phyloP scores from a whole-genome alignment of 1,284 basidiomycete genomes.

The Pseudozyma hubeiensis region DNA sequence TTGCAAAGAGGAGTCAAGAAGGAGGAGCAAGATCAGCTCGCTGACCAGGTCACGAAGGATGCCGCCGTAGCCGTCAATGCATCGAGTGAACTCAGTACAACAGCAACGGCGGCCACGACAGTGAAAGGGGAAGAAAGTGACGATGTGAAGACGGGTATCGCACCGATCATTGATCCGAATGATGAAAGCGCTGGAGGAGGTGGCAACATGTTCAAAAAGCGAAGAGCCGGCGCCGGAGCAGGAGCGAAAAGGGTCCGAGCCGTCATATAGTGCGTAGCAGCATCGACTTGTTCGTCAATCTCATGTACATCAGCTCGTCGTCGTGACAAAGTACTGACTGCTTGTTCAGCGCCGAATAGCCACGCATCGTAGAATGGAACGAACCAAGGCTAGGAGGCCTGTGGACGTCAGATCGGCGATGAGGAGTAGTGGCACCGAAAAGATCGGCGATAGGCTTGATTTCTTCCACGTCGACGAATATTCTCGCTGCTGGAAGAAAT shows the following conservation, averaged over 20 bases:
- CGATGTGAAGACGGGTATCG: neutral
- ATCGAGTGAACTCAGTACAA: neutral
- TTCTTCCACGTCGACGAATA: too few species aligned
- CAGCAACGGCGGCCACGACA: neutral
- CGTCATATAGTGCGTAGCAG: conserved; percentile 20
- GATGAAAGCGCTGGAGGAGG: conserved; percentile 6
- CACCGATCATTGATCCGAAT: conserved; percentile 5
- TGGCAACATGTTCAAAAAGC: conserved; percentile 57
- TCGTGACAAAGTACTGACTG: too few species aligned
- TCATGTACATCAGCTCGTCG: too few species aligned
- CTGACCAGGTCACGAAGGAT: conserved; percentile 12
- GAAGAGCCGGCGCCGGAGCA: conserved; percentile 53
- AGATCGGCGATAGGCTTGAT: too few species aligned
- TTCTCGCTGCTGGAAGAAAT: too few species aligned
- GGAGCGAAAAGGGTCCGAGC: conserved; percentile 57
- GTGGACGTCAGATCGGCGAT: too few species aligned
- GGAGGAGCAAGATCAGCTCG: conserved; percentile 5
- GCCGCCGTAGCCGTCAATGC: neutral
- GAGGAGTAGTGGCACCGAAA: too few species aligned
- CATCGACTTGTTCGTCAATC: too few species aligned
- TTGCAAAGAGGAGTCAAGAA: conserved; percentile 11
- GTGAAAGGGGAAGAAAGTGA: conserved; percentile 2
- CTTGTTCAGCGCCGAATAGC: too few species aligned
- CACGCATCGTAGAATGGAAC: too few species aligned
- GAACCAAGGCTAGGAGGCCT: too few species aligned